phyloP scores from a whole-genome alignment of 768 basidiomycete species.

The Lactarius vividus region DNA sequence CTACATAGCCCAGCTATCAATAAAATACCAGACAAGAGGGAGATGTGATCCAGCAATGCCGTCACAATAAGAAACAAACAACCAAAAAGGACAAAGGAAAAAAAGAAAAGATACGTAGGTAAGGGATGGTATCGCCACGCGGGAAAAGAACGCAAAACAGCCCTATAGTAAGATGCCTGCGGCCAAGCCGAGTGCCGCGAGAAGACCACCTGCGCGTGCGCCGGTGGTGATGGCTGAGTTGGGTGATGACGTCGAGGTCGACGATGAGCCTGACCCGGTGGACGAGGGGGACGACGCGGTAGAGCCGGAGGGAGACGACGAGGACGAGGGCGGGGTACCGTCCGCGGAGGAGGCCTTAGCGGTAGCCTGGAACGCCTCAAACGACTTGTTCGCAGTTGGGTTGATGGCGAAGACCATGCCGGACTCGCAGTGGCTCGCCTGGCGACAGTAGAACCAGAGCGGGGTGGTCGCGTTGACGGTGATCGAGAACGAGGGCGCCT shows the following conservation, averaged over 20 bases:
- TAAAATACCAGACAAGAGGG: slow-evolving; percentile 11
- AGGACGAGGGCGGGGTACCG: slow-evolving; percentile 1
- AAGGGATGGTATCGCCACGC: not conserved
- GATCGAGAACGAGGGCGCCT: slow-evolving; percentile 21
- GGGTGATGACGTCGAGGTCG: not conserved
- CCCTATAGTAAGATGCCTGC: slow-evolving; percentile 25
- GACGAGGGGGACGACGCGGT: not conserved
- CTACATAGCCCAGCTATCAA: slow-evolving; percentile 29
- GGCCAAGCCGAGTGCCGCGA: slow-evolving; percentile 23
- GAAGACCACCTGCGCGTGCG: slow-evolving; percentile 14
- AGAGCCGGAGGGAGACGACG: not conserved
- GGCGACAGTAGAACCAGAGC: slow-evolving; percentile 36
- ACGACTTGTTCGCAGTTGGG: slow-evolving; percentile 32
- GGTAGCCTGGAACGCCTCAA: slow-evolving; percentile 29
- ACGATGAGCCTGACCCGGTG: not conserved
- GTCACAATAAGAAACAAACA: not conserved
- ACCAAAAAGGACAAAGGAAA: not conserved
- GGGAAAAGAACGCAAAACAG: not conserved
- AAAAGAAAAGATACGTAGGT: not conserved
- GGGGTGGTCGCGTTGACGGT: slow-evolving; percentile 30
- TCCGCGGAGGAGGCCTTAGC: slow-evolving; percentile 16
- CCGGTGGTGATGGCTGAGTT: not conserved
- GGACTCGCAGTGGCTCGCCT: slow-evolving; percentile 32
- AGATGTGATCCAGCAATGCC: slow-evolving; percentile 5
- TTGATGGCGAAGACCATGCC: slow-evolving; percentile 37